Conservation (phyloP, 805 yeast genomes). For the Metschnikowia peoriensis region DNA sequence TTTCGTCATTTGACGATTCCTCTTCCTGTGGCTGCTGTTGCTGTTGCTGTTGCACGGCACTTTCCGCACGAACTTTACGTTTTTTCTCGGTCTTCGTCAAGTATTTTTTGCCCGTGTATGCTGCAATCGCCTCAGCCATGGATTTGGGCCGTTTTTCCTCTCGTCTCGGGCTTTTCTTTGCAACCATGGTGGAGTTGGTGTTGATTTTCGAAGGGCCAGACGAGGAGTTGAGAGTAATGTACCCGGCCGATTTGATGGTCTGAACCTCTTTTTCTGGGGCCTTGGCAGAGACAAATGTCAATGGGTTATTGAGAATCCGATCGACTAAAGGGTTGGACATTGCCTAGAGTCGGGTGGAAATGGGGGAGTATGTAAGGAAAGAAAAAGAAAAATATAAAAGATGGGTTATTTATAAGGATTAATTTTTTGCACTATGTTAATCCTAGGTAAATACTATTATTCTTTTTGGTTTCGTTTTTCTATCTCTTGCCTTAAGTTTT, state of each 20-base stretch:
- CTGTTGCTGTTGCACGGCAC: background rate
- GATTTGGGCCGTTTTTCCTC: conserved; percentile 30
- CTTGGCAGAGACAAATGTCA: conserved; percentile 62
- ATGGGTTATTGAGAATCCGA: conserved; percentile 58
- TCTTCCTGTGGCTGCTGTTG: conserved; percentile 5
- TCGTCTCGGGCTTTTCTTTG: conserved; percentile 3
- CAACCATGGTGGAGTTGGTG: background rate
- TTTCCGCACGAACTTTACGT: conserved; percentile 7
- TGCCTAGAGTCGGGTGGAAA: background rate
- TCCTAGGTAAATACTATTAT: background rate
- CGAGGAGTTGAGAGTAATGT: conserved; percentile 16
- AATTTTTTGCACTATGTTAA: no score
- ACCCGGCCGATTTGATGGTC: conserved; percentile 14
- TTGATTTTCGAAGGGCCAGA: conserved; percentile 6
- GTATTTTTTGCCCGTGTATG: conserved; percentile 54
- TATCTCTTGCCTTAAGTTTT: background rate
- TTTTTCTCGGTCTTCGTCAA: conserved; percentile 41
- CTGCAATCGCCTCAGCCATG: conserved; percentile 59
- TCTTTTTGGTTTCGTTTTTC: no score
- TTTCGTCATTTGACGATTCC: conserved; percentile 21
- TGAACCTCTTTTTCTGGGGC: conserved; percentile 22
- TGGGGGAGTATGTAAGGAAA: no score
- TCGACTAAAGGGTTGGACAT: conserved; percentile 56
- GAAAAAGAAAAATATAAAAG: background rate
- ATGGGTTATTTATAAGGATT: background rate